phyloP scores from a whole-genome alignment of 179 eudicot genomes.

The Silene vulgaris region DNA sequence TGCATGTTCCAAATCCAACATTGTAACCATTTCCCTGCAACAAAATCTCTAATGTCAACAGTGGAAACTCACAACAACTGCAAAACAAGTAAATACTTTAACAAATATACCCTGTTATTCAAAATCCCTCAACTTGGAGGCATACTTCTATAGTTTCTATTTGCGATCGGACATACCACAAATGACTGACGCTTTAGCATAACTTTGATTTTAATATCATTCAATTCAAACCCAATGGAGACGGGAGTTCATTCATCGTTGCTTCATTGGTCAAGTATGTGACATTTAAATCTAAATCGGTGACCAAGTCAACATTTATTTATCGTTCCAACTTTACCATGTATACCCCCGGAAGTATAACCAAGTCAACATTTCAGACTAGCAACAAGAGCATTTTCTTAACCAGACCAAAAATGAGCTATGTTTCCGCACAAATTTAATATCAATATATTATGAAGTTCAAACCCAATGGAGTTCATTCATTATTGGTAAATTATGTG shows the following conservation, averaged over 20 bases:
- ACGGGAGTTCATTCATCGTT: neutral
- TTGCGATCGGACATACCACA: neutral
- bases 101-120: neutral
- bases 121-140: neutral
- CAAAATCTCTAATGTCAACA: slow-evolving; percentile 8
- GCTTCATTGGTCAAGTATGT: neutral
- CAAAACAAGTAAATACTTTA: no score
- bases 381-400: neutral
- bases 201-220: no score
- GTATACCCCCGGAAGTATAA: neutral
- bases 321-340: neutral
- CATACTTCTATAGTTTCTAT: neutral
- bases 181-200: neutral
- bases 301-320: neutral
- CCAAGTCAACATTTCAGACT: neutral
- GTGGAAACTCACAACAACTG: no score
- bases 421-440: no score
- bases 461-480: neutral
- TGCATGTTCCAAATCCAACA: slow-evolving; percentile 78
- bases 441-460: neutral
- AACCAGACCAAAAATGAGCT: neutral
- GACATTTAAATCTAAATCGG: neutral
- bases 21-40: slow-evolving; percentile 82
- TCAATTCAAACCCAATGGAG: neutral
- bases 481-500: neutral